Evolutionary conservation across 73 alveolate genomes (phyloP).

Genomic region (Tetrahymena thermophila): DNA sequence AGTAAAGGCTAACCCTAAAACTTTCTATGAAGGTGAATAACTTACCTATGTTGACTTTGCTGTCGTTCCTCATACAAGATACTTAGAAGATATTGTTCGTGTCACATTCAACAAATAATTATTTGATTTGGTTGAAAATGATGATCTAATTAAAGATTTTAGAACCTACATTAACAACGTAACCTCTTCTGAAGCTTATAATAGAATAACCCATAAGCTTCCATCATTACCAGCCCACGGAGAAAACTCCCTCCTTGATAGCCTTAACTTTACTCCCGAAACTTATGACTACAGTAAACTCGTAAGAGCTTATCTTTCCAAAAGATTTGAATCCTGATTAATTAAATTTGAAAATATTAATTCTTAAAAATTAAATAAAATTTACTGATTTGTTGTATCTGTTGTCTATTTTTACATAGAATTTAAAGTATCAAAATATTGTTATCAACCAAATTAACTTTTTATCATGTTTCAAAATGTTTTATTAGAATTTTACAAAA

Average conservation of each 20-base stretch:
- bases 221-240: background rate
- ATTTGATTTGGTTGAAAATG: background rate
- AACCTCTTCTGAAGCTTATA: background rate
- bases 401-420: background rate
- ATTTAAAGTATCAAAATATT: too few species aligned
- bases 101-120: background rate
- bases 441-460: too few species aligned
- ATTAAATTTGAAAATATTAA: background rate
- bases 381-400: background rate
- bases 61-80: background rate
- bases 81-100: background rate
- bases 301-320: background rate
- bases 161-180: background rate
- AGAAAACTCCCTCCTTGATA: background rate
- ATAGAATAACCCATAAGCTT: background rate
- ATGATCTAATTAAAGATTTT: background rate
- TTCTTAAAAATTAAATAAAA: background rate
- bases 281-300: background rate
- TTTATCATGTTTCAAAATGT: too few species aligned
- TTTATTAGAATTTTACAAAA: too few species aligned
- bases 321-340: background rate
- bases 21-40: background rate
- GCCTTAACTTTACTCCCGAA: background rate
- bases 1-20: background rate
- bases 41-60: background rate